A percentile compares a stretch with the other conserved stretches of the same genome.
Evolutionary conservation across 2,329 filamentous ascomycete species (phyloP).

Genomic region (Fusarium tupiense): DNA sequence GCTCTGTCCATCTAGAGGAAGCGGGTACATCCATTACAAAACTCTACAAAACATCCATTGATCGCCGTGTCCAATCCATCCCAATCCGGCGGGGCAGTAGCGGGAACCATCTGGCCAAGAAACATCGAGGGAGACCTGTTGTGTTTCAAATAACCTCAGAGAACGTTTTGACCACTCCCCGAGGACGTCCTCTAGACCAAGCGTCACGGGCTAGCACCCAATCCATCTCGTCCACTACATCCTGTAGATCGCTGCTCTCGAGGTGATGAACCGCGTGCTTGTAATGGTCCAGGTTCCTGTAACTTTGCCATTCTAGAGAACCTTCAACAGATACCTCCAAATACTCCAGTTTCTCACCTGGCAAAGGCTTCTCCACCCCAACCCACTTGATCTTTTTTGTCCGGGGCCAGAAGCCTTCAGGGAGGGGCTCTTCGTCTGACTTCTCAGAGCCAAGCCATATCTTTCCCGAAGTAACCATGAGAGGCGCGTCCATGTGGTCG

Average conservation of each 20-base stretch:
- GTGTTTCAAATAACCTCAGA: neutral
- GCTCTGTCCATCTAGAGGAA: too few relatives aligned
- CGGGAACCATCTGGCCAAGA: too few relatives aligned
- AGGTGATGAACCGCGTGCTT: too few relatives aligned
- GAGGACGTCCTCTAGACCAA: neutral
- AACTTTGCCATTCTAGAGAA: neutral
- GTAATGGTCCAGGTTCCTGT: too few relatives aligned
- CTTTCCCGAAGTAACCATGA: fast-evolving
- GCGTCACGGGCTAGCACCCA: neutral
- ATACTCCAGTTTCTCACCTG: fast-evolving
- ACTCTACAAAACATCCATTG: too few relatives aligned
- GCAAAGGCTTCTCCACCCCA: neutral
- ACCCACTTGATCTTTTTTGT: neutral
- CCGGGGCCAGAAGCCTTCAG: neutral
- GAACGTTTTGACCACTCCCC: neutral
- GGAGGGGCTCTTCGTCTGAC: fast-evolving
- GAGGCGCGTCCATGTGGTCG: neutral
- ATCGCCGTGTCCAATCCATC: too few relatives aligned
- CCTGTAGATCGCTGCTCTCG: neutral
- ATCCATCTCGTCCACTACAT: neutral
- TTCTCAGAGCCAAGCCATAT: neutral
- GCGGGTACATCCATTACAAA: too few relatives aligned
- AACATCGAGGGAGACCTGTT: too few relatives aligned
- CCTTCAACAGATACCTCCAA: neutral
- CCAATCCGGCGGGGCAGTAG: too few relatives aligned